Evolutionary conservation across 2,329 filamentous ascomycete species (phyloP).

Genomic region (Diaporthe ampelina): DNA sequence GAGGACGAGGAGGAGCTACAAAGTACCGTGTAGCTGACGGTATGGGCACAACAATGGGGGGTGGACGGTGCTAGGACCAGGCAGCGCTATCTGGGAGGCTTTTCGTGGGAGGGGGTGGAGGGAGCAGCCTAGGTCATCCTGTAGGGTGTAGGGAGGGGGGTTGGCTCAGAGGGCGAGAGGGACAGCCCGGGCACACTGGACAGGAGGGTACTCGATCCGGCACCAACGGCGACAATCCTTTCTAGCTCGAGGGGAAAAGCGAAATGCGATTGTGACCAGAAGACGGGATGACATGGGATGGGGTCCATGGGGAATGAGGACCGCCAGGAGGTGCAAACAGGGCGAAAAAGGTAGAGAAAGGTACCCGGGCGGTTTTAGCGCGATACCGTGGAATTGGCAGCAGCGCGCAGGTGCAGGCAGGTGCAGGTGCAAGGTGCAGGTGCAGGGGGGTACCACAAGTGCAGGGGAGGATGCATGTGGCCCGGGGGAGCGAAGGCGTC

Average conservation of each 20-base stretch:
- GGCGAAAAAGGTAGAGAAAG: conserved; percentile 30
- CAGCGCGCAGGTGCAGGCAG: conserved; percentile 12
- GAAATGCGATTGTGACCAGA: conserved; percentile 39
- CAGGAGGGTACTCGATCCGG: conserved; percentile 34
- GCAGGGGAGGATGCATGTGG: conserved; percentile 25
- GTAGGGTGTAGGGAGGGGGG: background rate
- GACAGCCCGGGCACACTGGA: conserved; percentile 20
- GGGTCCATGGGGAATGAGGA: conserved; percentile 38
- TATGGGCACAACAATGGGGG: conserved; percentile 2
- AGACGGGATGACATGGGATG: conserved; percentile 40
- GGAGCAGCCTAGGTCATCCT: background rate
- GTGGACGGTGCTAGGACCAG: conserved; percentile 18
- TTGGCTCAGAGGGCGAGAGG: background rate
- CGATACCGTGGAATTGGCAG: conserved; percentile 34
- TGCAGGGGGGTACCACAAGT: background rate
- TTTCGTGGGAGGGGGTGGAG: conserved; percentile 9
- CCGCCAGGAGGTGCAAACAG: conserved; percentile 33
- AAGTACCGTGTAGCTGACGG: conserved; percentile 30
- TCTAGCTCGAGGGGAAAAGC: conserved; percentile 27
- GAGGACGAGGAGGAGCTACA: conserved; percentile 23
- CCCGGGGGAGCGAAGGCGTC: conserved; percentile 29
- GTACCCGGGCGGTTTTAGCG: conserved; percentile 37
- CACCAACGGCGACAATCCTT: conserved; percentile 38
- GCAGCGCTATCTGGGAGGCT: conserved; percentile 10
- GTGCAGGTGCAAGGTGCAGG: conserved; percentile 28